phyloP scores from a whole-genome alignment of 2,329 filamentous ascomycete genomes.

The Alternaria rosae region DNA sequence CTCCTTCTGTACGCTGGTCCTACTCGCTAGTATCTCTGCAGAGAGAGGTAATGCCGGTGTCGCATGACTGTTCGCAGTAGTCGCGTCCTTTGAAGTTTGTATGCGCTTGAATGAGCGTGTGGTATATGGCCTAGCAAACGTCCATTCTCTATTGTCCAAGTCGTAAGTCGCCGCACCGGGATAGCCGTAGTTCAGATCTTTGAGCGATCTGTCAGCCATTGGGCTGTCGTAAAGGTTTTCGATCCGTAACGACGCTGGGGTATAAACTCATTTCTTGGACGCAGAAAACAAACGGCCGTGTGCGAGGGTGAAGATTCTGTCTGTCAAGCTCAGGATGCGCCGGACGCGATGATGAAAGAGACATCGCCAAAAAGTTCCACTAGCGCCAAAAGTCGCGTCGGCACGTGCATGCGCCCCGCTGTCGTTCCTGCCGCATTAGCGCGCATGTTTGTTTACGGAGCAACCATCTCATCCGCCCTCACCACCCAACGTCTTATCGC shows the following conservation, averaged over 20 bases:
- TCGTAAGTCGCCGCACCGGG: conserved; percentile 61
- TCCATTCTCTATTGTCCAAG: conserved; percentile 57
- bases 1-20: conserved; percentile 19
- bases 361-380: conserved; percentile 28
- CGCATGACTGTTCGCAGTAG: conserved; percentile 26
- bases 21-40: conserved; percentile 1
- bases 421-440: conserved; percentile 16
- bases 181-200: conserved; percentile 62
- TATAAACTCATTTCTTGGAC: conserved; percentile 35
- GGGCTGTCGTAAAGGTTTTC: conserved; percentile 49
- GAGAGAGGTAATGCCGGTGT: conserved; percentile 17
- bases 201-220: conserved; percentile 64
- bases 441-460: conserved; percentile 37
- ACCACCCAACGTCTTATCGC: conserved; percentile 11
- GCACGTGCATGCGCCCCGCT: conserved; percentile 35
- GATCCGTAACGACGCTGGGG: conserved; percentile 12
- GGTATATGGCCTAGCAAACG: conserved; percentile 52
- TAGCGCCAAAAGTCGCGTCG: conserved; percentile 34
- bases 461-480: conserved; percentile 32
- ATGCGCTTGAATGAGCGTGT: conserved; percentile 36
- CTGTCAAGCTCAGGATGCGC: background rate
- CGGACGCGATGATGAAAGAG: conserved; percentile 13
- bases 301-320: background rate
- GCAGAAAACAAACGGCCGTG: background rate
- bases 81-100: conserved; percentile 24